Percentiles rank a stretch among this genome's conserved stretches.
phyloP scores from a whole-genome alignment of 2,329 filamentous ascomycete species.

The Cladosporium sp. region DNA sequence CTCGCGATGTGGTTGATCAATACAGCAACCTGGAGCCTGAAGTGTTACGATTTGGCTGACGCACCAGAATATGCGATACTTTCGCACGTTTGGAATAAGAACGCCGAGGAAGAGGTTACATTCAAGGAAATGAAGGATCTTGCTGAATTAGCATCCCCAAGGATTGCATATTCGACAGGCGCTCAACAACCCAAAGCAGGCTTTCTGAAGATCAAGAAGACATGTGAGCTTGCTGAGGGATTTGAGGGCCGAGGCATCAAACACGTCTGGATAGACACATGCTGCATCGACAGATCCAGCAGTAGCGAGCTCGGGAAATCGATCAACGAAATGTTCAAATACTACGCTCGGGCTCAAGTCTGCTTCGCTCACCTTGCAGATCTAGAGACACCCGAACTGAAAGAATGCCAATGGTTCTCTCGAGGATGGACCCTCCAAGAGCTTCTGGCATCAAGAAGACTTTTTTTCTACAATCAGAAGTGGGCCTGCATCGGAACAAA shows the following conservation, averaged over 20 bases:
- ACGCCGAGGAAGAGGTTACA: no score
- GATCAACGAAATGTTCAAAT: constrained; percentile 23
- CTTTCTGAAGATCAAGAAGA: background rate
- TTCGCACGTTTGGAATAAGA: constrained; percentile 28
- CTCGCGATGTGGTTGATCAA: no score
- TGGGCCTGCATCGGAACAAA: constrained; percentile 9
- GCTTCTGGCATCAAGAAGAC: background rate
- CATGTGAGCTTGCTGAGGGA: constrained; percentile 7
- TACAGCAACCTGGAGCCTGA: no score
- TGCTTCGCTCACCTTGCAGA: constrained; percentile 19
- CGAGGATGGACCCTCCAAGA: constrained; percentile 13
- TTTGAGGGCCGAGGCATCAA: constrained; percentile 4
- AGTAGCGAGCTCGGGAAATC: constrained; percentile 18
- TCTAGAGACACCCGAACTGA: background rate
- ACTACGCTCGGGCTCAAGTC: constrained; percentile 16
- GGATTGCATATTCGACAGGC: no score
- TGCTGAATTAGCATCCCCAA: no score
- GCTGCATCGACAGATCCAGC: constrained; percentile 21
- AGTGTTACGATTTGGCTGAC: no score
- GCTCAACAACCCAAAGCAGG: background rate
- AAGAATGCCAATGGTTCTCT: constrained; percentile 4
- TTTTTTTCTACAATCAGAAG: background rate
- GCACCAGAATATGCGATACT: constrained; percentile 29
- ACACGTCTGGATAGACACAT: constrained; percentile 22
- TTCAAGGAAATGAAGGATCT: no score